A percentile compares a stretch with the other conserved stretches of the same genome.
Evolutionary conservation across 2,329 filamentous ascomycete species (phyloP).

Genomic region (Aspergillus latus): DNA sequence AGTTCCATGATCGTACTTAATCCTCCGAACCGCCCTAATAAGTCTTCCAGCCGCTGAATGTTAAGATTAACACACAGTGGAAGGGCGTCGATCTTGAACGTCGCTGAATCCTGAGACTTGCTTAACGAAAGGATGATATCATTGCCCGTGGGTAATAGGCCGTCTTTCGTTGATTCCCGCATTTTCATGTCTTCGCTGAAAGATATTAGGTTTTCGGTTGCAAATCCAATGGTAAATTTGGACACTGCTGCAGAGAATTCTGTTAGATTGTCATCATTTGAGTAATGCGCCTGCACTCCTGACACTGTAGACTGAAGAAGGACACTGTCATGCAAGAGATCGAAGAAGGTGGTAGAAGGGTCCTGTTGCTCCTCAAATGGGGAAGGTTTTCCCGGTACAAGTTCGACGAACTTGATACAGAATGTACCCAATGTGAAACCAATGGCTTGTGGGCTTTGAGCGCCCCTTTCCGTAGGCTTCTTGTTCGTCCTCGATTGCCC

Average conservation of each 20-base stretch:
- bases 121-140: conserved; percentile 42
- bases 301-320: conserved; percentile 33
- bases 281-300: conserved; percentile 28
- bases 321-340: conserved; percentile 31
- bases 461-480: conserved; percentile 9
- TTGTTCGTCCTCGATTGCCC: conserved; percentile 13
- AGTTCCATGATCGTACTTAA: conserved; percentile 88
- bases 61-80: conserved; percentile 76
- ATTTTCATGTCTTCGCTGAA: conserved; percentile 52
- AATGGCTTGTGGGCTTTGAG: conserved; percentile 19
- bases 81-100: conserved; percentile 68
- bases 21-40: conserved; percentile 84
- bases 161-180: conserved; percentile 47
- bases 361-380: conserved; percentile 16
- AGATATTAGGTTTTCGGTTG: conserved; percentile 52
- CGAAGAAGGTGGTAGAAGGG: conserved; percentile 20
- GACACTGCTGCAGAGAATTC: conserved; percentile 35
- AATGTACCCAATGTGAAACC: conserved; percentile 30
- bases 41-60: conserved; percentile 78
- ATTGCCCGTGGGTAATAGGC: conserved; percentile 34
- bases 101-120: conserved; percentile 32
- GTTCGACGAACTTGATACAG: conserved; percentile 41
- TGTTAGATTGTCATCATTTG: conserved; percentile 20
- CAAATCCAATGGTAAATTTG: conserved; percentile 50
- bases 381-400: conserved; percentile 33